Evolutionary conservation across 805 yeast genomes (phyloP).

Genomic region (Zygotorulaspora chibaensis): DNA sequence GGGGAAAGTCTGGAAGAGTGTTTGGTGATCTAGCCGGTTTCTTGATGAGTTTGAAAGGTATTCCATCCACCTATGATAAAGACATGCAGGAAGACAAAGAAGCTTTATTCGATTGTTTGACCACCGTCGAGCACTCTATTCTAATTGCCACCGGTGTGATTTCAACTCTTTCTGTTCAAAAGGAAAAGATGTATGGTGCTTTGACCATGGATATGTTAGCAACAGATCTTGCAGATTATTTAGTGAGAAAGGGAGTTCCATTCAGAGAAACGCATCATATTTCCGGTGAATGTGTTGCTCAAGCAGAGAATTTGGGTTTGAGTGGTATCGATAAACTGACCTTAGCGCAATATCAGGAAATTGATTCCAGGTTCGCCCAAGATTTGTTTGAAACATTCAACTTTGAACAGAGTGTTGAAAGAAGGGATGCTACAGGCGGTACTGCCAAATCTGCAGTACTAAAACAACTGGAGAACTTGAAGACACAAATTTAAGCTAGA

Average conservation of each 20-base stretch:
- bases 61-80: conserved; percentile 96
- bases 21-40: conserved; percentile 94
- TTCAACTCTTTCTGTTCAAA: conserved; percentile 73
- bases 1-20: conserved; percentile 97
- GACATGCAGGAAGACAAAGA: conserved; percentile 99
- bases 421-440: conserved; percentile 96
- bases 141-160: conserved; percentile 94
- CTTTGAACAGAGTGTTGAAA: conserved; percentile 91
- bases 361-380: conserved; percentile 72
- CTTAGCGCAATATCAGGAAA: conserved; percentile 68
- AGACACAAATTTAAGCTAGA: conserved; percentile 25
- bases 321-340: conserved; percentile 84
- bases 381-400: conserved; percentile 86
- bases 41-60: conserved; percentile 93
- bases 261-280: conserved; percentile 99
- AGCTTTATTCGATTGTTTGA: conserved; percentile 88
- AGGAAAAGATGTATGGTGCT: conserved; percentile 76
- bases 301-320: conserved; percentile 72
- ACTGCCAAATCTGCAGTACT: conserved; percentile 89
- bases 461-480: conserved; percentile 52
- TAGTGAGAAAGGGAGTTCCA: conserved; percentile 97
- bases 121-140: conserved; percentile 90
- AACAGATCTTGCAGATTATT: conserved; percentile 95
- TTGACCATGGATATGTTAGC: conserved; percentile 99
- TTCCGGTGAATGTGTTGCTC: conserved; percentile 94